Percentiles rank a stretch among this genome's conserved stretches.
These are phyloP conservation scores for Nitzschia putrida DNA, from an alignment of 108 stramenopile species.

Conservation along the genomic window DNA sequence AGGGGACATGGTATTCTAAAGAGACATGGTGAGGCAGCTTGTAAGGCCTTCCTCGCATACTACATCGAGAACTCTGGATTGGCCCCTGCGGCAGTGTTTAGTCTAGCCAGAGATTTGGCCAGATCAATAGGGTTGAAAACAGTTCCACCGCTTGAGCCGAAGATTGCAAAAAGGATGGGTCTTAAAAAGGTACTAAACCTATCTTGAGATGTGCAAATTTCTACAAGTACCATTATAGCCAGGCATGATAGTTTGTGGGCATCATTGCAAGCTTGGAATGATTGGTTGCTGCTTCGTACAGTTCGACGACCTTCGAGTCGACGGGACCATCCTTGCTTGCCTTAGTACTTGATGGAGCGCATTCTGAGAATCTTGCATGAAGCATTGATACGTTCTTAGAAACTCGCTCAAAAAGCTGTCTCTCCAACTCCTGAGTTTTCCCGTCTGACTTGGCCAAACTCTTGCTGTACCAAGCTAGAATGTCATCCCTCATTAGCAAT, in stretches of 20 bases:
- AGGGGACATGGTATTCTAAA: conserved; percentile 40
- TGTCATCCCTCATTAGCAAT: conserved; percentile 80
- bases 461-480: conserved; percentile 84
- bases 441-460: conserved; percentile 70
- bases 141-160: conserved; percentile 26
- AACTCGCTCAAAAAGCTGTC: conserved; percentile 75
- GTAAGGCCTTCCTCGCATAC: conserved; percentile 38
- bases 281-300: conserved; percentile 58
- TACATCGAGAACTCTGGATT: conserved; percentile 24
- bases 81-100: conserved; percentile 11
- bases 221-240: conserved; percentile 46
- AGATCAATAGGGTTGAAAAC: conserved; percentile 10
- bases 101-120: conserved; percentile 20
- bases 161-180: conserved; percentile 18
- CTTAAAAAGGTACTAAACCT: conserved; percentile 15
- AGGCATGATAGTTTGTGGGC: conserved; percentile 68
- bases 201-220: not conserved
- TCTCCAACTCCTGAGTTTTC: conserved; percentile 81
- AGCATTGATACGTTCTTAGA: conserved; percentile 66
- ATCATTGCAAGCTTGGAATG: conserved; percentile 68
- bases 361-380: conserved; percentile 63
- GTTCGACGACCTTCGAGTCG: conserved; percentile 58
- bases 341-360: conserved; percentile 33
- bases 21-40: conserved; percentile 40
- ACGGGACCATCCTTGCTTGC: conserved; percentile 46